Conservation (phyloP, 2,329 filamentous ascomycete species). For the Alternaria incomplexa region DNA sequence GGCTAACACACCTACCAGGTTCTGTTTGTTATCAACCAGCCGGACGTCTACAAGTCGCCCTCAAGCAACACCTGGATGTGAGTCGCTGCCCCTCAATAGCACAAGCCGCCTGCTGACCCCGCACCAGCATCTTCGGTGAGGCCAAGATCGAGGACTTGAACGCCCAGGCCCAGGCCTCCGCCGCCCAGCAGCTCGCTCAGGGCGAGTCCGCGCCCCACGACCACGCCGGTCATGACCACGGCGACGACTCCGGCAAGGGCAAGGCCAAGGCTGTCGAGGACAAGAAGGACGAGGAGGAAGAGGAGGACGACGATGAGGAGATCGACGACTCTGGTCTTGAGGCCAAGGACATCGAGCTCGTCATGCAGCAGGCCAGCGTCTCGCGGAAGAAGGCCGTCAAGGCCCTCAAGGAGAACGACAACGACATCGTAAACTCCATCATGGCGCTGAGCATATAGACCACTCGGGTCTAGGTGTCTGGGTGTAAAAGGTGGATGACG, state of each 20-base stretch:
- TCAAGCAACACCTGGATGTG: conserved; percentile 99
- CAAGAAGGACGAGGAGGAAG: conserved; percentile 62
- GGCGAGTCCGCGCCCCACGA: conserved; percentile 69
- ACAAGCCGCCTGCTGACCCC: conserved; percentile 27
- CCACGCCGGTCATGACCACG: conserved; percentile 75
- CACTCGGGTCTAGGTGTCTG: conserved; percentile 12
- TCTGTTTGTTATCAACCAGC: conserved; percentile 99
- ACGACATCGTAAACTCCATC: conserved; percentile 99
- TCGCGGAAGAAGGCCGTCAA: conserved; percentile 99
- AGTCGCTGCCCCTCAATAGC: conserved; percentile 51
- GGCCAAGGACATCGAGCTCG: conserved; percentile 98
- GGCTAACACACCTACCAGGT: conserved; percentile 65
- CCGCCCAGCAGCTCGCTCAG: conserved; percentile 91
- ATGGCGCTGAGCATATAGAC: conserved; percentile 78
- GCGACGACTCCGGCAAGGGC: conserved; percentile 65
- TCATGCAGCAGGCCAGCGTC: conserved; percentile 97
- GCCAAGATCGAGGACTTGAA: conserved; percentile 99
- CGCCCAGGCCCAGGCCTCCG: conserved; percentile 94
- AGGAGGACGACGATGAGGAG: conserved; percentile 84
- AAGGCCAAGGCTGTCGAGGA: conserved; percentile 74
- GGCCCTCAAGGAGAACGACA: conserved; percentile 98
- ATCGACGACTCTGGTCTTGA: conserved; percentile 93
- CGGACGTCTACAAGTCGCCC: conserved; percentile 99
- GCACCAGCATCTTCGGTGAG: conserved; percentile 91
- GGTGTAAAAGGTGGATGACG: conserved; percentile 20